Conservation (phyloP, 2,329 filamentous ascomycete species). For the Penicillium vulpinum region DNA sequence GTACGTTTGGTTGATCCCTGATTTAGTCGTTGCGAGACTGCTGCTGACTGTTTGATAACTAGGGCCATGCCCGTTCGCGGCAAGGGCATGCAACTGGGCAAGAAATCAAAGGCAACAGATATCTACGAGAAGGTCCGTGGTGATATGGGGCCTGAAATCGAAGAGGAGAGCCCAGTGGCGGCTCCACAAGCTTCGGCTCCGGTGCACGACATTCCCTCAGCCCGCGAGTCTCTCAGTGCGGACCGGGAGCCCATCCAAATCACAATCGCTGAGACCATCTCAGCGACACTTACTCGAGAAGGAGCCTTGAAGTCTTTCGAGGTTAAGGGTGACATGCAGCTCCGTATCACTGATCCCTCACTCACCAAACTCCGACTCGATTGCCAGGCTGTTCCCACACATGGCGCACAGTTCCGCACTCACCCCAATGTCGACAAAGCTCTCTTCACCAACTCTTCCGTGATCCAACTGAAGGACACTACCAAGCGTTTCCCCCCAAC, state of each 20-base stretch:
- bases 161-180: constrained; percentile 70
- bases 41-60: constrained; percentile 47
- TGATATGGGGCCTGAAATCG: constrained; percentile 82
- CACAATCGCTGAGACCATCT: constrained; percentile 85
- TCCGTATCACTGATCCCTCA: constrained; percentile 83
- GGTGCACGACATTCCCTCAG: constrained; percentile 52
- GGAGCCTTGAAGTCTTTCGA: constrained; percentile 82
- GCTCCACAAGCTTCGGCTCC: constrained; percentile 56
- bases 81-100: constrained; percentile 98
- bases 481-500: constrained; percentile 89
- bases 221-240: constrained; percentile 64
- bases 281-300: constrained; percentile 83
- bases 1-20: constrained; percentile 48
- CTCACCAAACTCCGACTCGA: constrained; percentile 90
- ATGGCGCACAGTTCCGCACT: constrained; percentile 87
- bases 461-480: constrained; percentile 86
- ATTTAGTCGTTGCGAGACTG: background rate
- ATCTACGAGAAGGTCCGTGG: constrained; percentile 95
- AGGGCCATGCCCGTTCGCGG: constrained; percentile 67
- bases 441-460: constrained; percentile 77
- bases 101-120: constrained; percentile 96
- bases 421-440: constrained; percentile 95
- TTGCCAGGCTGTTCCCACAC: constrained; percentile 71
- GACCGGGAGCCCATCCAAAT: constrained; percentile 87
- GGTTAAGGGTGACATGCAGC: constrained; percentile 86